Percentiles rank a stretch among this genome's conserved stretches.
phyloP scores from a whole-genome alignment of 2,329 filamentous ascomycete species.

The Ophiostoma himal-ulmi region DNA sequence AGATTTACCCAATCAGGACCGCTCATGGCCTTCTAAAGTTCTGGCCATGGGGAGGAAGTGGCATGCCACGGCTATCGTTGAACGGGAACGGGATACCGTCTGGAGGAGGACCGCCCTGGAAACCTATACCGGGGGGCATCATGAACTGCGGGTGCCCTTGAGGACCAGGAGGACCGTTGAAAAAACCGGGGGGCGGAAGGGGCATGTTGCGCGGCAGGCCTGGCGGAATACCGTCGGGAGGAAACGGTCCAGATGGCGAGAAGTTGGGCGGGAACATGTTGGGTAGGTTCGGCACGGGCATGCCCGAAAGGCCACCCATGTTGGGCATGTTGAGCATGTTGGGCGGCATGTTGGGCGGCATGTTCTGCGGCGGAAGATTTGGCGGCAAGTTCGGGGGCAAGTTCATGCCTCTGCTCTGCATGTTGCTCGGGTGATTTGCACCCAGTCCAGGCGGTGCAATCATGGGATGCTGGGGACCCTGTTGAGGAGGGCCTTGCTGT shows the following conservation, averaged over 20 bases:
- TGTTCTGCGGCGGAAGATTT: conserved; percentile 36
- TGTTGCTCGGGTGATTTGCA: conserved; percentile 31
- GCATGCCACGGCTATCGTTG: conserved; percentile 39
- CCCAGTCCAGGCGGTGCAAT: conserved; percentile 48
- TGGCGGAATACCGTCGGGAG: conserved; percentile 43
- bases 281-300: conserved; percentile 12
- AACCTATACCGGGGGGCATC: conserved; percentile 50
- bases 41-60: conserved; percentile 26
- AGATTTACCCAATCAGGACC: background rate
- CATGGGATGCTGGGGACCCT: conserved; percentile 45
- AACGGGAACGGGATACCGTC: conserved; percentile 49
- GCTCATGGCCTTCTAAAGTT: conserved; percentile 9
- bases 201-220: conserved; percentile 50
- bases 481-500: conserved; percentile 24
- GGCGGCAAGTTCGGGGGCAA: conserved; percentile 18
- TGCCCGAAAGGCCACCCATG: conserved; percentile 30
- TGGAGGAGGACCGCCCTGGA: conserved; percentile 51
- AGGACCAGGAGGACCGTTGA: conserved; percentile 33
- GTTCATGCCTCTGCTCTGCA: conserved; percentile 24
- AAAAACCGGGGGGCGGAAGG: conserved; percentile 55
- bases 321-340: conserved; percentile 23
- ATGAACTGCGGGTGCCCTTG: conserved; percentile 43
- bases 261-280: conserved; percentile 53
- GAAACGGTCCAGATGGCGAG: conserved; percentile 41
- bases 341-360: conserved; percentile 22